Percentiles rank a stretch among this genome's conserved stretches.
These are phyloP conservation scores for Cryptococcus sp. DNA, from an alignment of 1,284 basidiomycete species.

Conservation along the genomic window DNA sequence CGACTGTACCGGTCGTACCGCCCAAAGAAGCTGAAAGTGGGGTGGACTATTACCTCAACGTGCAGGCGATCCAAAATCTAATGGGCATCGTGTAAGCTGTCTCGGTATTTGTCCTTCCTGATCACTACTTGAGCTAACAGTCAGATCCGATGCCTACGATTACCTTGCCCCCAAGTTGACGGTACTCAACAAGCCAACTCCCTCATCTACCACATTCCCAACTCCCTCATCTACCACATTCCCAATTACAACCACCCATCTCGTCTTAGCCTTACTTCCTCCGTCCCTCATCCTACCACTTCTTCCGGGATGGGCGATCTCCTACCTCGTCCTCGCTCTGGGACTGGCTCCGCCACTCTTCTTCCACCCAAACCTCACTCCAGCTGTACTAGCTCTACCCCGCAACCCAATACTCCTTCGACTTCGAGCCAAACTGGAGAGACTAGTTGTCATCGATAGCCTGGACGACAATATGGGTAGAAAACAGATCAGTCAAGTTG, in stretches of 20 bases:
- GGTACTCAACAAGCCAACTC: constrained; percentile 15
- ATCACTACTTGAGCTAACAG: background rate
- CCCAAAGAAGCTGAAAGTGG: constrained; percentile 42
- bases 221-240: constrained; percentile 34
- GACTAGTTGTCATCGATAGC: constrained; percentile 34
- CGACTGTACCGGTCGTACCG: constrained; percentile 27
- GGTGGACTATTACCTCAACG: constrained; percentile 48
- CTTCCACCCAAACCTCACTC: constrained; percentile 44
- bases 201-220: background rate
- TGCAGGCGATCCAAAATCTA: constrained; percentile 50
- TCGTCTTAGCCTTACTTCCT: constrained; percentile 38
- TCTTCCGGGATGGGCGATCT: constrained; percentile 29
- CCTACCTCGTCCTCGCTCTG: constrained; percentile 41
- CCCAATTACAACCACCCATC: constrained; percentile 39
- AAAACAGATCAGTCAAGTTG: constrained; percentile 28
- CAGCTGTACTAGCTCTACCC: constrained; percentile 20
- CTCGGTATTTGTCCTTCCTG: background rate
- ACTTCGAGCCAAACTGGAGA: constrained; percentile 23
- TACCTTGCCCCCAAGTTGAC: constrained; percentile 29
- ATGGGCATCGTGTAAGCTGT: constrained; percentile 46
- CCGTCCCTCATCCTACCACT: constrained; percentile 43
- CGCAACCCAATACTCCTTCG: constrained; percentile 14
- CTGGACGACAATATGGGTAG: constrained; percentile 35
- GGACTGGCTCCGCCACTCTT: constrained; percentile 36
- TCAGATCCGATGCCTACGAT: constrained; percentile 40